A percentile compares a stretch with the other conserved stretches of the same genome.
These are phyloP conservation scores for Xylaria sp. DNA, from an alignment of 2,329 filamentous ascomycete species.

Conservation along the genomic window DNA sequence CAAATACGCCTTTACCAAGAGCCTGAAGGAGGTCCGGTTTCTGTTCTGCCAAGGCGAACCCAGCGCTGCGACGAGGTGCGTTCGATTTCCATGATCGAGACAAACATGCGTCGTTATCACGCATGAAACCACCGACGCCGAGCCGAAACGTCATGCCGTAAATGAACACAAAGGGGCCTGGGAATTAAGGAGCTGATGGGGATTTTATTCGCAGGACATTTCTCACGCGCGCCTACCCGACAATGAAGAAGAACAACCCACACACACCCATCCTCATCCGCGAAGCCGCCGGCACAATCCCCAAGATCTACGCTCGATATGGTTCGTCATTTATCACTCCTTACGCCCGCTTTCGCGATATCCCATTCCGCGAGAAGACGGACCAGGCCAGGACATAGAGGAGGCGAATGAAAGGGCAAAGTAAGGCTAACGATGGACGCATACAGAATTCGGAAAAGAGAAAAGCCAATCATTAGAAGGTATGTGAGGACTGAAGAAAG, in stretches of 20 bases:
- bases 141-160: conserved; percentile 9
- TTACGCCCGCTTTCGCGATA: neutral
- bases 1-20: conserved; percentile 91
- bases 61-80: conserved; percentile 88
- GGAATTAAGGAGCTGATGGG: neutral
- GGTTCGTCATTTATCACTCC: conserved; percentile 64
- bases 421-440: conserved; percentile 37
- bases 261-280: conserved; percentile 92
- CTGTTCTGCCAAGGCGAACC: conserved; percentile 94
- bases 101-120: neutral
- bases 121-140: neutral
- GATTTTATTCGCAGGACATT: conserved; percentile 73
- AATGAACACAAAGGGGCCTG: neutral
- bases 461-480: conserved; percentile 68
- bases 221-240: conserved; percentile 89
- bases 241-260: conserved; percentile 99
- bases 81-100: conserved; percentile 32
- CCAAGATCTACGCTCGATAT: conserved; percentile 91
- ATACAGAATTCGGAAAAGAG: conserved; percentile 66
- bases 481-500: conserved; percentile 32
- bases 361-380: too few relatives aligned
- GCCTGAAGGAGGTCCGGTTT: conserved; percentile 95
- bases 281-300: conserved; percentile 85
- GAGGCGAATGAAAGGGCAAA: neutral
- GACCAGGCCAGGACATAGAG: neutral